These are phyloP conservation scores for Polyplosphaeria fusca DNA, from an alignment of 495 filamentous ascomycete genomes.

Conservation along the genomic window DNA sequence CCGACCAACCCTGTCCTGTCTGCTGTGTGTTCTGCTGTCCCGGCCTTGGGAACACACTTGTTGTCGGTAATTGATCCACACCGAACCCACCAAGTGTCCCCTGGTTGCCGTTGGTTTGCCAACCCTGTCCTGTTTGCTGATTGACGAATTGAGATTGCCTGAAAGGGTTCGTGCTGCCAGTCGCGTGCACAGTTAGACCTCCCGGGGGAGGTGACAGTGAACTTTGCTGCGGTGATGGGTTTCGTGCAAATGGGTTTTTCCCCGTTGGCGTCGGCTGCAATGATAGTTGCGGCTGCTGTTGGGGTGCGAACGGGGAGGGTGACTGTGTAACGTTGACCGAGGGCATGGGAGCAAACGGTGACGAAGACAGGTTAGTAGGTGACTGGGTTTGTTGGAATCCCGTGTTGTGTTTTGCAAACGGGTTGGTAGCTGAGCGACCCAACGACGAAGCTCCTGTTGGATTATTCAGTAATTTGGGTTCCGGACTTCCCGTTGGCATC, in stretches of 20 bases:
- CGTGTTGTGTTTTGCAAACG: conserved; percentile 33
- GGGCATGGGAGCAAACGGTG: conserved; percentile 21
- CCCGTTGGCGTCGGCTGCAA: conserved; percentile 63
- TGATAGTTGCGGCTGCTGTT: conserved; percentile 37
- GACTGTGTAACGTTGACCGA: conserved; percentile 8
- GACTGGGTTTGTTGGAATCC: conserved; percentile 28
- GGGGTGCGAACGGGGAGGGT: conserved; percentile 19
- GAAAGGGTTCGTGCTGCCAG: conserved; percentile 94
- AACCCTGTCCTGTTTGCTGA: conserved; percentile 78
- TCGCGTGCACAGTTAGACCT: conserved; percentile 59
- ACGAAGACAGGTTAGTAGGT: conserved; percentile 15
- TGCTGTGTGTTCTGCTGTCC: conserved; percentile 43
- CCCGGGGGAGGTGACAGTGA: conserved; percentile 30
- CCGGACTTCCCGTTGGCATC: conserved; percentile 20
- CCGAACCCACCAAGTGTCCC: conserved; percentile 78
- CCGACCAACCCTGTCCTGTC: conserved; percentile 4
- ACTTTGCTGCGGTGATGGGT: conserved; percentile 34
- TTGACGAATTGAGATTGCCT: conserved; percentile 83
- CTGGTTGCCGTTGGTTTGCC: conserved; percentile 64
- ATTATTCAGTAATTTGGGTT: conserved; percentile 29
- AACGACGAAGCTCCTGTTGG: conserved; percentile 22
- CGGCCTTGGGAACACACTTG: conserved; percentile 83
- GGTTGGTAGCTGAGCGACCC: conserved; percentile 32
- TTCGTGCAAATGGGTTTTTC: conserved; percentile 68
- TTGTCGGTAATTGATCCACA: conserved; percentile 67